phyloP scores from a whole-genome alignment of 495 filamentous ascomycete genomes.

The Hypoxylon intermedium region DNA sequence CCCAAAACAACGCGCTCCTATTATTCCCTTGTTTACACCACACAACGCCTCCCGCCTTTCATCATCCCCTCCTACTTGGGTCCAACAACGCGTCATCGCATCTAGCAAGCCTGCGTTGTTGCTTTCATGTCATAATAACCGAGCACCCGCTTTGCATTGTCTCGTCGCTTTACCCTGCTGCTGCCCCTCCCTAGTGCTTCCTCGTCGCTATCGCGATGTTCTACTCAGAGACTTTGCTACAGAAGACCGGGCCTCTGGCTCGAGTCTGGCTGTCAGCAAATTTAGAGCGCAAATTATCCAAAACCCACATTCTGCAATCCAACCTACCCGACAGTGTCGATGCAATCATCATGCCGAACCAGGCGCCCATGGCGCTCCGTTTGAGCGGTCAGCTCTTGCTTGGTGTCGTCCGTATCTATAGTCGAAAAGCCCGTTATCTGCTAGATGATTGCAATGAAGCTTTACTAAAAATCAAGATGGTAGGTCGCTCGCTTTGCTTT shows the following conservation, averaged over 20 bases:
- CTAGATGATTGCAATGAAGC: slow-evolving; percentile 98
- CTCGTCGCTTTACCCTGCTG: slow-evolving; percentile 17
- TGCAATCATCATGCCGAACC: slow-evolving; percentile 90
- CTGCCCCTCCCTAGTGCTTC: slow-evolving; percentile 47
- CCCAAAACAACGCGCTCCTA: slow-evolving; percentile 50
- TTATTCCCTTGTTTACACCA: slow-evolving; percentile 46
- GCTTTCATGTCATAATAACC: slow-evolving; percentile 38
- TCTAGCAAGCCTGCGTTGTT: slow-evolving; percentile 31
- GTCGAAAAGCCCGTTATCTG: slow-evolving; percentile 92
- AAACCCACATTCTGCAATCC: slow-evolving; percentile 89
- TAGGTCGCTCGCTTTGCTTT: slow-evolving; percentile 49
- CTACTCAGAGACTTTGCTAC: slow-evolving; percentile 94
- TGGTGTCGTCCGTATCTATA: slow-evolving; percentile 96
- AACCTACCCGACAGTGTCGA: slow-evolving; percentile 92
- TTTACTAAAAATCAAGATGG: slow-evolving; percentile 97
- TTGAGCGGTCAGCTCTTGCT: slow-evolving; percentile 92
- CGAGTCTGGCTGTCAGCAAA: slow-evolving; percentile 98
- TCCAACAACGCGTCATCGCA: slow-evolving; percentile 36
- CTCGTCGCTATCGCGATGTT: slow-evolving; percentile 75
- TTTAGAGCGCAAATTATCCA: slow-evolving; percentile 94
- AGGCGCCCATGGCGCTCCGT: slow-evolving; percentile 93
- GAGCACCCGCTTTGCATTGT: slow-evolving; percentile 26
- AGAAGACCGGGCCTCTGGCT: slow-evolving; percentile 94
- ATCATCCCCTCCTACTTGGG: slow-evolving; percentile 26
- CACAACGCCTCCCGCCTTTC: slow-evolving; percentile 33